Percentiles rank a stretch among this genome's conserved stretches.
These are phyloP conservation scores for Magnaporthales sp. DNA, from an alignment of 2,329 filamentous ascomycete species.

Conservation along the genomic window DNA sequence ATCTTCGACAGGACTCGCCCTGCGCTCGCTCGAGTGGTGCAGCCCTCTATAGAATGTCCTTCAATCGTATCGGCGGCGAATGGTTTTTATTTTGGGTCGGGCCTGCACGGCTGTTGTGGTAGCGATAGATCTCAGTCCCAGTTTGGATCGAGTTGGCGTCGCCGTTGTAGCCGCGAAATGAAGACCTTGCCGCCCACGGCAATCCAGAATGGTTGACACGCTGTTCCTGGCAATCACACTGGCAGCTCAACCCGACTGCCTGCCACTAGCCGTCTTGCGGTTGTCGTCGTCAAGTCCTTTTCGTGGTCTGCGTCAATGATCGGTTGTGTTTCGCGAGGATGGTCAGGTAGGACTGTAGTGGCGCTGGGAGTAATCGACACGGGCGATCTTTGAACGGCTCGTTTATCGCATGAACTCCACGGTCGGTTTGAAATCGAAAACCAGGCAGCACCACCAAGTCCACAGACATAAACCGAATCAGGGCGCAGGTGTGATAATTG, in stretches of 20 bases:
- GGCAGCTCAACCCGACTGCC: neutral
- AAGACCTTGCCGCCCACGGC: neutral
- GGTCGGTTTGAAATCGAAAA: neutral
- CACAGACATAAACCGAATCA: neutral
- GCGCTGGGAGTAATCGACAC: neutral
- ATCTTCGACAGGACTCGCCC: neutral
- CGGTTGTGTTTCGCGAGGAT: neutral
- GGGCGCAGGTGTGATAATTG: neutral
- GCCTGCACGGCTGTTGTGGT: neutral
- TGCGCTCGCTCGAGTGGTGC: neutral
- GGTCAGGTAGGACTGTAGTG: neutral
- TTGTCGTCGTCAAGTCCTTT: neutral
- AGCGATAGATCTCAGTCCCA: neutral
- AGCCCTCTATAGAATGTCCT: neutral
- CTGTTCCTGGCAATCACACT: too few relatives aligned
- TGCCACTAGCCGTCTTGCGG: neutral
- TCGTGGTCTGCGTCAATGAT: neutral
- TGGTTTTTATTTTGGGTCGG: neutral
- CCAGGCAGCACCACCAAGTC: neutral
- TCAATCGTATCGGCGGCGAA: neutral
- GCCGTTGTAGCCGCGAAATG: neutral
- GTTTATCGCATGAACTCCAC: neutral
- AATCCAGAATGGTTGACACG: neutral
- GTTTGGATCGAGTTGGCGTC: neutral
- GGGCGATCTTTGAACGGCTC: neutral